Evolutionary conservation across 192 early-diverging fungal species (phyloP), one percentile per base, ranked within the genome.

Genomic region (Funneliformis mosseae): DNA sequence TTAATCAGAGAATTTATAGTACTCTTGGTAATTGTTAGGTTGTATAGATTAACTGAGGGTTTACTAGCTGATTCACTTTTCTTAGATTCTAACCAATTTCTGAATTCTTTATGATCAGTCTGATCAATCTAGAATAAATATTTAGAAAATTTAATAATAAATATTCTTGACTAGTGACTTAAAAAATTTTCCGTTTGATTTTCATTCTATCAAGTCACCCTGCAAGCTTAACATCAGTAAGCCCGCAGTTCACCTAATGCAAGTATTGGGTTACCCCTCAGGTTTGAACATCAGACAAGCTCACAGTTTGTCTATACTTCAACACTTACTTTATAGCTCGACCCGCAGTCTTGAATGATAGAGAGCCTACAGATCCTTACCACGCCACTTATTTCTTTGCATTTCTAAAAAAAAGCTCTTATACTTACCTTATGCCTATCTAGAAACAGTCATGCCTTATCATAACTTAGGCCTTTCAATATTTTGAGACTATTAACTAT

Each of bases 301-400:
- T 5, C 11, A 43, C 14, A 72, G 70, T 38, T 72, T 45, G 43
- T 45, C 70, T 72, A 18, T 38, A 4, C 70, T 39, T 9, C 33
- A n/a, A 72, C 41, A 72, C 41, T 72, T 38, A 14, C 42, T 45
- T 72, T 72, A 5, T 72, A 18, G 41, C 70, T 72, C 70, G 12
- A n/a, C 70, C 5, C 41, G 21, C 33, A 72, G 70, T 43, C 70
- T 72, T 72, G 70, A 72, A 72, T 72, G 41, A 45, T 72, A 42
- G 41, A 72, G 41, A 72, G 7, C 41, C 8, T 39, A 38, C 14
- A 72, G 70, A 23, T 72, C 70, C 5, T 39, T 42, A 72, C 3
- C 33, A 72, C 28, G 41, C 41, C 39, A 72, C 70, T 45, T 72
- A 43, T 43, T 72, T 38, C 42, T 72, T 72, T n/a, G 5, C 70